Conservation (phyloP, 2,329 filamentous ascomycete genomes). For the Myriangium duriaei region DNA sequence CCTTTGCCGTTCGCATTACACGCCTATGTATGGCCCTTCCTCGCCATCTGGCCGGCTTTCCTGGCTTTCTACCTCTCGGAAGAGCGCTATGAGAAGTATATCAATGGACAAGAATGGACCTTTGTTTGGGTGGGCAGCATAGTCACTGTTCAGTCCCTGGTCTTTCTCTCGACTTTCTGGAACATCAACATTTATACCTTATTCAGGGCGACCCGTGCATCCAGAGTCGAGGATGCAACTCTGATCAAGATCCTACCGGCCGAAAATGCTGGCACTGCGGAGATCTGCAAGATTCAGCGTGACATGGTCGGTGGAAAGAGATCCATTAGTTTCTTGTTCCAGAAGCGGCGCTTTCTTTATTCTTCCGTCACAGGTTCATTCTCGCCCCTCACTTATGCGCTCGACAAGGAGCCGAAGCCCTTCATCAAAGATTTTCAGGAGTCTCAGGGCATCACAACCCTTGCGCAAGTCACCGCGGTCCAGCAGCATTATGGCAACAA, state of each 20-base stretch:
- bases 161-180: constrained; percentile 97
- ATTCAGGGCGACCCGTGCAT: constrained; percentile 66
- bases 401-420: constrained; percentile 79
- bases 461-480: constrained; percentile 64
- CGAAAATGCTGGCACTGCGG: constrained; percentile 75
- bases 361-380: constrained; percentile 61
- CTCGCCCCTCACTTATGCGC: constrained; percentile 65
- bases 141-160: constrained; percentile 71
- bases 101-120: constrained; percentile 93
- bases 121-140: constrained; percentile 89
- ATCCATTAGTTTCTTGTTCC: constrained; percentile 83
- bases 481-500: constrained; percentile 93
- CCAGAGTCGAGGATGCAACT: constrained; percentile 57
- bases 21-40: constrained; percentile 86
- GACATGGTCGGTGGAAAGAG: constrained; percentile 66
- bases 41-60: constrained; percentile 84
- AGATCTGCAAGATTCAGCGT: constrained; percentile 71
- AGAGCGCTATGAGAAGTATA: constrained; percentile 79
- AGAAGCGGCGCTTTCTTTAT: constrained; percentile 94
- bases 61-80: constrained; percentile 73
- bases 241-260: constrained; percentile 88
- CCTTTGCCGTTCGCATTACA: constrained; percentile 72
- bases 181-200: constrained; percentile 73
- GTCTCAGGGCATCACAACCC: constrained; percentile 59
- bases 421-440: constrained; percentile 65